Base-by-base conservation (phyloP, 257 asterid species). In the Oldenlandia corymbosa region DNA sequence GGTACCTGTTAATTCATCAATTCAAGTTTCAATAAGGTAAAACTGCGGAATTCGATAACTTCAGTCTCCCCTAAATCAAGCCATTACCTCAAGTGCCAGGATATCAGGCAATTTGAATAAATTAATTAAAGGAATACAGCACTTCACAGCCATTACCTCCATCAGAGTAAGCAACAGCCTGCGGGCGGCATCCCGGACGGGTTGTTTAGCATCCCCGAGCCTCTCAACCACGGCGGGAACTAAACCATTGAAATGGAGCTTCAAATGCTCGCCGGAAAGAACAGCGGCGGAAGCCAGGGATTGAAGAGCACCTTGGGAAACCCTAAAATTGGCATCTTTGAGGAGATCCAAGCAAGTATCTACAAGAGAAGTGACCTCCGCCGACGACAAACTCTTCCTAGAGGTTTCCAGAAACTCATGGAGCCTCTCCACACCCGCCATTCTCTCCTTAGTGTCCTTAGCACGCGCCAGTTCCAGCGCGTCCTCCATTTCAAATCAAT, bases 371-470 rank as follows among this genome's bases (percentile, higher is more conserved):
- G 95, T 75, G 57, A 88, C 97, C 61, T 93, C 99, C 47, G 99
- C 74, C 11, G 94, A 65, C 32, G 95, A 77, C 24, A 90, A 66
- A 2, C 73, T 77, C 87, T 81, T 90, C 50, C 94, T 78, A 47
- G 95, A 87, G 67, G 95, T 84, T 85, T 93, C 99, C 54, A 93
- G 92, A 28, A 84, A 92, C 66, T 93, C 88, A 79, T 90, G 90
- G 69, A 93, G 95, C 63, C 86, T 86, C 82, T 93, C 99, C 54
- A 90, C 96, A 21, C 94, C 99, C 1, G 99, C 97, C 99, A 93
- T 93, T 75, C 99, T 81, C 83, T 93, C 96, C 83, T 93, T 93
- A 32, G 99, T 93, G 81, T 93, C 99, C 88, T 93, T 93, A 9
- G 95, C 95, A 65, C 95, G 96, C 75, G 88, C 90, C 83, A 85